Evolutionary conservation across 2,329 filamentous ascomycete genomes (phyloP).

Genomic region (Penicillium sp.): DNA sequence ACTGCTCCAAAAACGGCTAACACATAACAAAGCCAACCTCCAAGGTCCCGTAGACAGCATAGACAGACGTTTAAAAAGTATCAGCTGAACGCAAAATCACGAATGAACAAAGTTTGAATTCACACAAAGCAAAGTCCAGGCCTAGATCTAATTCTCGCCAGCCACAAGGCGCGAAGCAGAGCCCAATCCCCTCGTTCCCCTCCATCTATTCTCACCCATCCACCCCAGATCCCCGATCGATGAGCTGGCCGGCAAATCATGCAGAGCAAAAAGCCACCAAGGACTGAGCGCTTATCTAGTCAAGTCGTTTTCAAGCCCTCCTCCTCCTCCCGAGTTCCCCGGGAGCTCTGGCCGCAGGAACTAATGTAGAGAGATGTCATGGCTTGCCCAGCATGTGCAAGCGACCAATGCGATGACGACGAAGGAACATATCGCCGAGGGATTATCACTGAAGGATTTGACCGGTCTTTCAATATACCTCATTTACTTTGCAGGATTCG

Average conservation of each 20-base stretch:
- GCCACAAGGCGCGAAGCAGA: neutral
- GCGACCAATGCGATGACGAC: constrained; percentile 20
- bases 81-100: neutral
- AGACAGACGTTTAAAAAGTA: too few species aligned
- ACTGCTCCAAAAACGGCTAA: too few species aligned
- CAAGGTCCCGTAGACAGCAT: too few species aligned
- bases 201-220: neutral
- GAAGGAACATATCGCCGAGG: neutral
- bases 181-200: neutral
- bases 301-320: constrained; percentile 18
- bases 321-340: constrained; percentile 11
- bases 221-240: neutral
- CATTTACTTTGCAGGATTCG: neutral
- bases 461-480: neutral
- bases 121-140: neutral
- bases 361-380: constrained; percentile 25
- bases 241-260: constrained; percentile 5
- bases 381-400: constrained; percentile 18
- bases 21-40: too few species aligned
- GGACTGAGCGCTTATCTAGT: constrained; percentile 25
- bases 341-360: constrained; percentile 16
- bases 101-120: neutral
- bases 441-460: neutral
- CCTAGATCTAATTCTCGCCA: constrained; percentile 1
- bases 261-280: constrained; percentile 6